A percentile compares a stretch with the other conserved stretches of the same genome.
Evolutionary conservation across 345 rosid genomes (phyloP).

Genomic region (Citrus hindsii): DNA sequence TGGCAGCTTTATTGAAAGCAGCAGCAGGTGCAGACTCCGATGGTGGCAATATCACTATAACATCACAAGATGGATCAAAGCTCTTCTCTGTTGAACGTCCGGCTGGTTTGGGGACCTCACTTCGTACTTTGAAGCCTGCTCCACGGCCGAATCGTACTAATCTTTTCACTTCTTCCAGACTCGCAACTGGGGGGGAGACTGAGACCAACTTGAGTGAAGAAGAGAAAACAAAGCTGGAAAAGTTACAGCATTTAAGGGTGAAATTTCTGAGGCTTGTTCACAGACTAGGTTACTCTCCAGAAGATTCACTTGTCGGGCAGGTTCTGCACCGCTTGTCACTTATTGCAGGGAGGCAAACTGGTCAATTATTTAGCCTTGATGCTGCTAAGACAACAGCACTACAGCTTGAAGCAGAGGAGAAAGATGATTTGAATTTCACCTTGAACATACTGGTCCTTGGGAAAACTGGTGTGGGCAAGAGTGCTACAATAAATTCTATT

Average conservation of each 20-base stretch:
- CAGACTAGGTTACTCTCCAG: conserved; percentile 70
- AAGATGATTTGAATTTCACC: conserved; percentile 60
- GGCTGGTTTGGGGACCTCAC: conserved; percentile 88
- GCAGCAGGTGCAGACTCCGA: conserved; percentile 70
- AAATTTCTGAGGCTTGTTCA: conserved; percentile 86
- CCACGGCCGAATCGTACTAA: conserved; percentile 53
- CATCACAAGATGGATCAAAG: conserved; percentile 85
- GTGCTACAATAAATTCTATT: conserved; percentile 89
- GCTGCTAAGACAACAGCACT: conserved; percentile 69
- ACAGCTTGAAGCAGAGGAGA: conserved; percentile 65
- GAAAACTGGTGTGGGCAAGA: conserved; percentile 92
- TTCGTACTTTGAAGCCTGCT: conserved; percentile 62
- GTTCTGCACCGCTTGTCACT: conserved; percentile 76
- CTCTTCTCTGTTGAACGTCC: conserved; percentile 91
- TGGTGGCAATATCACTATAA: conserved; percentile 54
- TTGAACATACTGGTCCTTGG: conserved; percentile 85
- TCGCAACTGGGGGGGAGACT: conserved; percentile 37
- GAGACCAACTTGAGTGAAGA: conserved; percentile 76
- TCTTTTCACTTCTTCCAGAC: conserved; percentile 47
- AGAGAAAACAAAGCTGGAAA: conserved; percentile 76
- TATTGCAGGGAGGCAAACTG: conserved; percentile 73
- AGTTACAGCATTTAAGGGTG: conserved; percentile 68
- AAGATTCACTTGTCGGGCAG: conserved; percentile 75
- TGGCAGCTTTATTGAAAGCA: conserved; percentile 91
- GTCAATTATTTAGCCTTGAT: conserved; percentile 71